Conservation (phyloP, 2,329 filamentous ascomycete species). For the Penicillium thymicola region DNA sequence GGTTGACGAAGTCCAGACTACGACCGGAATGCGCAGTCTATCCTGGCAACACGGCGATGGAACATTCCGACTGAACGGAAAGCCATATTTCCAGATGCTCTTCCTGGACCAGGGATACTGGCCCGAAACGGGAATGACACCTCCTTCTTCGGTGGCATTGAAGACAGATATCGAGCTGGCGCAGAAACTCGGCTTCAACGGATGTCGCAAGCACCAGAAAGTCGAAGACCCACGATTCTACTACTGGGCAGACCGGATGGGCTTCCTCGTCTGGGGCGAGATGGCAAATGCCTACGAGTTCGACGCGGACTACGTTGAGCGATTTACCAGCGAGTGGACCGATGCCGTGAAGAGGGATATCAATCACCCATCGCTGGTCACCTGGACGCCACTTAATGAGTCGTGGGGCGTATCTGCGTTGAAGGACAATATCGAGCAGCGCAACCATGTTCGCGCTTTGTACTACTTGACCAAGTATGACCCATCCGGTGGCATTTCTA, state of each 20-base stretch:
- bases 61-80: slow-evolving; percentile 62
- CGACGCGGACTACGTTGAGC: slow-evolving; percentile 54
- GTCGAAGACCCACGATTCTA: slow-evolving; percentile 66
- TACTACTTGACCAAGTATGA: slow-evolving; percentile 63
- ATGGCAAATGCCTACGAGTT: slow-evolving; percentile 67
- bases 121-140: slow-evolving; percentile 65
- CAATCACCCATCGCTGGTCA: slow-evolving; percentile 62
- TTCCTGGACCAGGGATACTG: slow-evolving; percentile 70
- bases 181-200: slow-evolving; percentile 66
- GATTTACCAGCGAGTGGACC: slow-evolving; percentile 64
- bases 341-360: slow-evolving; percentile 62
- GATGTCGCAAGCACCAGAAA: slow-evolving; percentile 66
- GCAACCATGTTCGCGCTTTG: slow-evolving; percentile 61
- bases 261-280: slow-evolving; percentile 66
- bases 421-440: slow-evolving; percentile 55
- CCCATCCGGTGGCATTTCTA: background rate
- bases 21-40: slow-evolving; percentile 59
- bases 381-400: slow-evolving; percentile 66
- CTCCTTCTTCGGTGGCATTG: slow-evolving; percentile 65
- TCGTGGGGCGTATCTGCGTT: slow-evolving; percentile 63
- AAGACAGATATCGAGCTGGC: slow-evolving; percentile 61
- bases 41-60: slow-evolving; percentile 58
- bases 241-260: slow-evolving; percentile 63
- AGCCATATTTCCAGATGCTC: slow-evolving; percentile 65
- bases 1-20: slow-evolving; percentile 57